phyloP scores from a whole-genome alignment of 1,284 basidiomycete species.

The Austropuccinia psidii region DNA sequence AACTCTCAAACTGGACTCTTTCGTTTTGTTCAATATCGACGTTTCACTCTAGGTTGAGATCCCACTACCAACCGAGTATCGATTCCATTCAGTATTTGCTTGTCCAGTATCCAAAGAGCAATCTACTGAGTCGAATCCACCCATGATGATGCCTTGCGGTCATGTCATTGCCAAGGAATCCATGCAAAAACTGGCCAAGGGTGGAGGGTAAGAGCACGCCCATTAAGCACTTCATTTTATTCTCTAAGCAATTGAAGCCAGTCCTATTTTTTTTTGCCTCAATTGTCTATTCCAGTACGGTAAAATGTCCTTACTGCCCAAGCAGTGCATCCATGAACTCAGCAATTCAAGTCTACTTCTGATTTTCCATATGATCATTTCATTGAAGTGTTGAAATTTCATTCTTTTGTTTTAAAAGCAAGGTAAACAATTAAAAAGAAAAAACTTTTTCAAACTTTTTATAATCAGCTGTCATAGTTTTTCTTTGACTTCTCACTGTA shows the following conservation, averaged over 20 bases:
- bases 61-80: slow-evolving; percentile 66
- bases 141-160: slow-evolving; percentile 94
- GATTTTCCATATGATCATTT: too few species aligned
- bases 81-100: slow-evolving; percentile 93
- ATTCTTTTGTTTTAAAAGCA: too few species aligned
- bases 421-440: too few species aligned
- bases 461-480: too few species aligned
- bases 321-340: slow-evolving; percentile 57
- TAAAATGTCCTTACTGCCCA: slow-evolving; percentile 87
- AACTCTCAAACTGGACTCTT: background rate
- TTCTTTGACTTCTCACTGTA: too few species aligned
- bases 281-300: slow-evolving; percentile 53
- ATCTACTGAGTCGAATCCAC: slow-evolving; percentile 82
- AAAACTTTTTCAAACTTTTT: too few species aligned
- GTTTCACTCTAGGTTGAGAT: slow-evolving; percentile 70
- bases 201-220: slow-evolving; percentile 62
- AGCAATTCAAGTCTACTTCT: slow-evolving; percentile 67
- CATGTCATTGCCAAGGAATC: slow-evolving; percentile 89
- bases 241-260: background rate
- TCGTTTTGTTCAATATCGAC: slow-evolving; percentile 24
- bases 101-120: slow-evolving; percentile 93
- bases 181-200: slow-evolving; percentile 73
- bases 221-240: background rate
- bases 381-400: too few species aligned
- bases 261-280: background rate